Evolutionary conservation across 2,329 filamentous ascomycete genomes (phyloP).

Genomic region (Aspergillus latus): DNA sequence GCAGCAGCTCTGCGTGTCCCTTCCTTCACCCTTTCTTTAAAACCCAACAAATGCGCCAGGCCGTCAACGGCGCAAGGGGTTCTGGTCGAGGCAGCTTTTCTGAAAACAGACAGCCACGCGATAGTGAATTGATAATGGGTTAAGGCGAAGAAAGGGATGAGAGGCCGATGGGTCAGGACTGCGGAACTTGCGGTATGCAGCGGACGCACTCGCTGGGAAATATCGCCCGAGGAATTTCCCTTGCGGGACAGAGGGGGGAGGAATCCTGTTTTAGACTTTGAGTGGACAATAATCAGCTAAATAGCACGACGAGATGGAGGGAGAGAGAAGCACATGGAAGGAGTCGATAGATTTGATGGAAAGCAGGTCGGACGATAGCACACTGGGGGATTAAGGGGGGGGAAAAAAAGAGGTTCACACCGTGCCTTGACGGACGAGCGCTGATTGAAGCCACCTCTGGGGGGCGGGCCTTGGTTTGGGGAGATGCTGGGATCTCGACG

Average conservation of each 20-base stretch:
- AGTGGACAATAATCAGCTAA: constrained; percentile 5
- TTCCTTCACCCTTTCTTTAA: constrained; percentile 30
- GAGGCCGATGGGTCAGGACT: constrained; percentile 13
- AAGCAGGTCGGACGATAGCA: background rate
- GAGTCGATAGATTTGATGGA: background rate
- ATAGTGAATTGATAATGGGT: constrained; percentile 15
- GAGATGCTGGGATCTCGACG: background rate
- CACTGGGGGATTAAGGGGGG: constrained; percentile 1
- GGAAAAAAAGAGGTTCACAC: constrained; percentile 12
- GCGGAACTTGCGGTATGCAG: constrained; percentile 30
- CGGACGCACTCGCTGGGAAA: constrained; percentile 20
- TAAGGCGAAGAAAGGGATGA: constrained; percentile 22
- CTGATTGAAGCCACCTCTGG: constrained; percentile 9
- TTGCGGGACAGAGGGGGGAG: constrained; percentile 17
- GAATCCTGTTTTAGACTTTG: constrained; percentile 14
- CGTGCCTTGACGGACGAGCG: constrained; percentile 11
- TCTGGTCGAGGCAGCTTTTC: constrained; percentile 11
- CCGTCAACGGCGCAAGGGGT: constrained; percentile 24
- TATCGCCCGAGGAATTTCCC: constrained; percentile 25
- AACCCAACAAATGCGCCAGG: constrained; percentile 15
- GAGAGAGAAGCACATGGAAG: constrained; percentile 8
- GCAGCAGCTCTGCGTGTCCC: constrained; percentile 23
- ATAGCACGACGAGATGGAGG: constrained; percentile 5
- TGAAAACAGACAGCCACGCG: constrained; percentile 26
- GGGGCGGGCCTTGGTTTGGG: constrained; percentile 18